Conservation (phyloP, 768 basidiomycete species). For the Macrolepiota dolichaula region DNA sequence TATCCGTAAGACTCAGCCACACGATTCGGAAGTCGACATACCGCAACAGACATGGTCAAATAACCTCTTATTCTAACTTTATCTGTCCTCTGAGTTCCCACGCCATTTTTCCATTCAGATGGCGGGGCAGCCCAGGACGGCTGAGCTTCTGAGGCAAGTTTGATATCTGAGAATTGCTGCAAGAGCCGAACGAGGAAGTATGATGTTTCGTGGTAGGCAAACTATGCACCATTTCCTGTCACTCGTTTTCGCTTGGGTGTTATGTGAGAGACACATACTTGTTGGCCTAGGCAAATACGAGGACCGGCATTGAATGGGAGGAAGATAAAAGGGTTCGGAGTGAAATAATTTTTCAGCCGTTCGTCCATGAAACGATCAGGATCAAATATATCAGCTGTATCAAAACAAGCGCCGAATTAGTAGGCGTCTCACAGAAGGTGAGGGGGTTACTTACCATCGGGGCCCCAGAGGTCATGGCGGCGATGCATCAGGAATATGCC, state of each 20-base stretch:
- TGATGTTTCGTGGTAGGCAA: slow-evolving; percentile 64
- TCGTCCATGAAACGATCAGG: slow-evolving; percentile 68
- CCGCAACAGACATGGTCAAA: slow-evolving; percentile 45
- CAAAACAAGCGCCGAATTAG: neutral
- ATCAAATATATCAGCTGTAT: slow-evolving; percentile 54
- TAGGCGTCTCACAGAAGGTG: neutral
- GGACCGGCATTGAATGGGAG: slow-evolving; percentile 52
- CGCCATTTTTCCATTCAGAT: slow-evolving; percentile 34
- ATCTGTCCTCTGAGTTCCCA: slow-evolving; percentile 42
- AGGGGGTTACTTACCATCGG: slow-evolving; percentile 44
- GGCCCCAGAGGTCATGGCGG: slow-evolving; percentile 62
- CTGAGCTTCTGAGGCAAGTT: slow-evolving; percentile 42
- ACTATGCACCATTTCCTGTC: slow-evolving; percentile 27
- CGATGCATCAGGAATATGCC: slow-evolving; percentile 59
- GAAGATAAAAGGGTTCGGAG: slow-evolving; percentile 56
- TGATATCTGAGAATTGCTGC: slow-evolving; percentile 48
- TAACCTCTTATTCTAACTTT: slow-evolving; percentile 42
- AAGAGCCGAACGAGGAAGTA: slow-evolving; percentile 61
- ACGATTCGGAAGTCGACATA: neutral
- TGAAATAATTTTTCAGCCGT: slow-evolving; percentile 51
- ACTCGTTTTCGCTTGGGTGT: neutral
- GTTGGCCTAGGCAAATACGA: slow-evolving; percentile 50
- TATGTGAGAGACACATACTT: slow-evolving; percentile 23
- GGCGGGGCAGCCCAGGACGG: slow-evolving; percentile 41
- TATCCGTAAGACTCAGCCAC: neutral